phyloP scores from a whole-genome alignment of 148 eudicot genomes.

The Nepenthes mirabilis region DNA sequence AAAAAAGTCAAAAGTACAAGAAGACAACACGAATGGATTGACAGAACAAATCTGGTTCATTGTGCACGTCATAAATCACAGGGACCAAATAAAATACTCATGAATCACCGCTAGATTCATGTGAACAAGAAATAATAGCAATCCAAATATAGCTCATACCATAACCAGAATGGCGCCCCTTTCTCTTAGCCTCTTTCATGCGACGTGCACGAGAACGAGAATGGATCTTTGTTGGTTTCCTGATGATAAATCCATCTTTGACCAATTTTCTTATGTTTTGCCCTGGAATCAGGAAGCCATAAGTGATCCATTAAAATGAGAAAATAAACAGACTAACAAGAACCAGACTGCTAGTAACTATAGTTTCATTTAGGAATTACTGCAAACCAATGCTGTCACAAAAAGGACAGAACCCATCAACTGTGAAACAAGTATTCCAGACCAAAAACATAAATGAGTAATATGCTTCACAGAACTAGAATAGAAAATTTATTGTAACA shows the following conservation, averaged over 20 bases:
- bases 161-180: constrained; percentile 59
- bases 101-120: neutral
- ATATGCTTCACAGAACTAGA: too few species aligned
- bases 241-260: constrained; percentile 53
- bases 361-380: too few species aligned
- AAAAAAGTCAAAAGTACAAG: neutral
- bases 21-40: neutral
- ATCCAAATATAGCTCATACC: constrained; percentile 14
- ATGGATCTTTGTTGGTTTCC: constrained; percentile 46
- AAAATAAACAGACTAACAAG: too few species aligned
- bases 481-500: too few species aligned
- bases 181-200: constrained; percentile 49
- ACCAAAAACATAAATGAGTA: too few species aligned
- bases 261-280: constrained; percentile 49
- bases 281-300: constrained; percentile 14
- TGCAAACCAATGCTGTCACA: too few species aligned
- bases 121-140: neutral
- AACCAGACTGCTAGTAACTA: too few species aligned
- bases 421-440: too few species aligned
- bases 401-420: too few species aligned
- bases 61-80: neutral
- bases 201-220: constrained; percentile 50
- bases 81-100: neutral
- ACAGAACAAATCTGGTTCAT: neutral
- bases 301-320: too few species aligned